A percentile compares a stretch with the other conserved stretches of the same genome.
These are phyloP conservation scores for Mucor lusitanicus DNA, from an alignment of 371 early-diverging fungal genomes.

Conservation along the genomic window DNA sequence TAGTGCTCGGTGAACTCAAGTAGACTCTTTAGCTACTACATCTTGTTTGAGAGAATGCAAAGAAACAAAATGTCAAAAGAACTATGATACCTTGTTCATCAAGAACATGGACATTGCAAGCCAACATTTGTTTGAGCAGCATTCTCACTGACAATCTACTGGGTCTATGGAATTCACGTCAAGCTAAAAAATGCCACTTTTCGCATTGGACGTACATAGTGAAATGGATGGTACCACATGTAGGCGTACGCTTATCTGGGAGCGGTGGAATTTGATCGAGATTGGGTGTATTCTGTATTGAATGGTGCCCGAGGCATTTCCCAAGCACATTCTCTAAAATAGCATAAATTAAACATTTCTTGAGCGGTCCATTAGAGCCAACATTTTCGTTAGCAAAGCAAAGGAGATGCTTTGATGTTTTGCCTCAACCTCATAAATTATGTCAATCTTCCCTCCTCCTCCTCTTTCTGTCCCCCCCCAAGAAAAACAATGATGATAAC, in stretches of 20 bases:
- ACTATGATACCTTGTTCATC: background rate
- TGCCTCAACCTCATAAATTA: background rate
- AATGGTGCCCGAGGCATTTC: background rate
- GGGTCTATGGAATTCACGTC: background rate
- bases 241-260: background rate
- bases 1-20: background rate
- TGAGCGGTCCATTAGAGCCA: conserved; percentile 6
- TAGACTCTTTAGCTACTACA: background rate
- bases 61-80: background rate
- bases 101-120: background rate
- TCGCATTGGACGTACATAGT: background rate
- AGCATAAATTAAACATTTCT: conserved; percentile 29
- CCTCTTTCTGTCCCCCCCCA: background rate
- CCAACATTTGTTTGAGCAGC: background rate
- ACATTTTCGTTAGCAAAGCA: background rate
- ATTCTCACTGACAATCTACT: background rate
- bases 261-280: background rate
- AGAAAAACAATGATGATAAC: background rate
- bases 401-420: background rate
- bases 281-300: background rate
- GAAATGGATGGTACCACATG: background rate
- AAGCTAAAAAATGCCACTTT: background rate
- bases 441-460: background rate
- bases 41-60: background rate
- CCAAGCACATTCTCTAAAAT: conserved; percentile 17